A percentile compares a stretch with the other conserved stretches of the same genome.
These are phyloP conservation scores for Heimioporus punctisporus DNA, from an alignment of 1,284 basidiomycete species.

Conservation along the genomic window DNA sequence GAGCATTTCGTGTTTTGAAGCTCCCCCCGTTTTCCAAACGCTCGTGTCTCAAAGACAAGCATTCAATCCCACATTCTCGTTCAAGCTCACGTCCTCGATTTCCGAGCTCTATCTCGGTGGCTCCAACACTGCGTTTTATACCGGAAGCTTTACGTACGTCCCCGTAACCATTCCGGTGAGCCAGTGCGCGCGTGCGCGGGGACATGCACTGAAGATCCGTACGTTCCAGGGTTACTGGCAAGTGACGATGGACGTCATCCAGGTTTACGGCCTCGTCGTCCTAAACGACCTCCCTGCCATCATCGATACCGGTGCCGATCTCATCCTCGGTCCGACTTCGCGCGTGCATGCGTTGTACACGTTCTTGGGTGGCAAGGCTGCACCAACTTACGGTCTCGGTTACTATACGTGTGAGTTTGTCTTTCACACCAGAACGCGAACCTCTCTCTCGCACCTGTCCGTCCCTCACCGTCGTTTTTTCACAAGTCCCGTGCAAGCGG, in stretches of 20 bases:
- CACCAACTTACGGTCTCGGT: not conserved
- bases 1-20: slow-evolving; percentile 10
- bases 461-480: not conserved
- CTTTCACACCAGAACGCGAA: too few relatives aligned
- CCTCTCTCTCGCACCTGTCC: slow-evolving; percentile 9
- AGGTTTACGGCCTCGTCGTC: slow-evolving; percentile 12
- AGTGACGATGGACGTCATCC: slow-evolving; percentile 21
- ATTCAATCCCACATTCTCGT: slow-evolving; percentile 35
- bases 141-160: slow-evolving; percentile 5
- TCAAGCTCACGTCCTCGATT: slow-evolving; percentile 41
- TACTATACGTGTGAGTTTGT: slow-evolving; percentile 8
- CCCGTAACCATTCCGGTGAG: not conserved
- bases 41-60: slow-evolving; percentile 23
- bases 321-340: slow-evolving; percentile 38
- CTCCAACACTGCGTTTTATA: slow-evolving; percentile 17
- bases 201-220: not conserved
- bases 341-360: slow-evolving; percentile 1
- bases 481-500: slow-evolving; percentile 41
- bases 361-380: slow-evolving; percentile 8
- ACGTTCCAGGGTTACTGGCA: slow-evolving; percentile 31
- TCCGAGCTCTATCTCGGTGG: slow-evolving; percentile 47
- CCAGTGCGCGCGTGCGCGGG: not conserved
- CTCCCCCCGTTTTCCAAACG: slow-evolving; percentile 19
- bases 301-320: slow-evolving; percentile 50
- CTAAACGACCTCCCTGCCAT: slow-evolving; percentile 32